Percentiles rank a stretch among this genome's conserved stretches.
Evolutionary conservation across 352 stramenopile genomes (phyloP).

Genomic region (Globisporangium nodosum): DNA sequence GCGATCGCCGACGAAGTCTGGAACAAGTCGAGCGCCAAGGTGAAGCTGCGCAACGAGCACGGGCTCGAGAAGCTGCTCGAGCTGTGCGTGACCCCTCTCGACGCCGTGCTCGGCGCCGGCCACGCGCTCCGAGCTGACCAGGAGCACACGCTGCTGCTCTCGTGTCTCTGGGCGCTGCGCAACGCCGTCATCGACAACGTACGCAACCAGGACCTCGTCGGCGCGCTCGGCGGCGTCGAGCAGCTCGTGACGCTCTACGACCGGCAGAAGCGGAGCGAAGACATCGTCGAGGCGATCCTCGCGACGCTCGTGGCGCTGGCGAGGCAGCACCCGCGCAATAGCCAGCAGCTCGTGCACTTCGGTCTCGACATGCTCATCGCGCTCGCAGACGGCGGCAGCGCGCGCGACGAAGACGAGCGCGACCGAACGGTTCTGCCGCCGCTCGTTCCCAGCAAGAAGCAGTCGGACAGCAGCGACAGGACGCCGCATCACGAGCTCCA

Average conservation of each 20-base stretch:
- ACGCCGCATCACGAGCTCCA: constrained; percentile 12
- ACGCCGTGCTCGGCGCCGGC: constrained; percentile 4
- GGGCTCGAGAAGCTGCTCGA: constrained; percentile 55
- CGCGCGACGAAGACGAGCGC: constrained; percentile 15
- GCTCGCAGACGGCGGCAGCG: constrained; percentile 18
- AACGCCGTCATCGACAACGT: constrained; percentile 53
- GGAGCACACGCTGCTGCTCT: constrained; percentile 35
- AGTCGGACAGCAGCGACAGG: constrained; percentile 1
- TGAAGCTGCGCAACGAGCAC: constrained; percentile 58
- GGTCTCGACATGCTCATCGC: constrained; percentile 56
- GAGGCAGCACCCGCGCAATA: constrained; percentile 50
- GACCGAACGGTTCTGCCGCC: constrained; percentile 15
- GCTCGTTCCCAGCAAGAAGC: constrained; percentile 5
- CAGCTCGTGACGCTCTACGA: constrained; percentile 45
- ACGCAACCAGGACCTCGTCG: constrained; percentile 58
- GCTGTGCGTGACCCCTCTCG: constrained; percentile 28
- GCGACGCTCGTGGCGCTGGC: constrained; percentile 47
- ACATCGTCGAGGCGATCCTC: constrained; percentile 60
- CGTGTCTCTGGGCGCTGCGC: constrained; percentile 61
- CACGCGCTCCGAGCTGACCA: constrained; percentile 10
- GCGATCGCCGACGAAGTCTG: constrained; percentile 78
- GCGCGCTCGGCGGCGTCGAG: constrained; percentile 40
- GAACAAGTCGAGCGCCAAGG: constrained; percentile 48
- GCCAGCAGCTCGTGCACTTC: constrained; percentile 55
- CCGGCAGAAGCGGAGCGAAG: constrained; percentile 27